Conservation (phyloP, 164 flowering plant species). For the Aristolochia californica region DNA sequence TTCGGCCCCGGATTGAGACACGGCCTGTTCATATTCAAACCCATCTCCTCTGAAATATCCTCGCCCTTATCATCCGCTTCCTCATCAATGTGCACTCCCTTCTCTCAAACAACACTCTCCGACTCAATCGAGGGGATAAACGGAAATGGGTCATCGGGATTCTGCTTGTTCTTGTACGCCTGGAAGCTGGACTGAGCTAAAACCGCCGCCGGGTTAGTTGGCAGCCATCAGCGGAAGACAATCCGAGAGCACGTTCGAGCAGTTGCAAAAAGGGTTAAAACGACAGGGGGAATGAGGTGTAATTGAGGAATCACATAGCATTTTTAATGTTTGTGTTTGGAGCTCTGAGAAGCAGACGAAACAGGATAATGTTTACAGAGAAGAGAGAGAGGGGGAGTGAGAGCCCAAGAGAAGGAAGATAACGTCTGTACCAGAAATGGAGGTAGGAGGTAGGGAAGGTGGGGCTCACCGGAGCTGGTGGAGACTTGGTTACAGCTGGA, state of each 20-base stretch:
- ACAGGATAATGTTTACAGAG: too few relatives aligned
- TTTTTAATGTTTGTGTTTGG: too few relatives aligned
- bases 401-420: slow-evolving; percentile 5
- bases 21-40: slow-evolving; percentile 60
- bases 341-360: too few relatives aligned
- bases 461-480: slow-evolving; percentile 17
- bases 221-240: too few relatives aligned
- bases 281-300: slow-evolving; percentile 1
- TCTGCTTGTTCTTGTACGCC: slow-evolving; percentile 63
- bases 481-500: slow-evolving; percentile 35
- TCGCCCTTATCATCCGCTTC: slow-evolving; percentile 19
- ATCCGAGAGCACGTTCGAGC: too few relatives aligned
- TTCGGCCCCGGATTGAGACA: slow-evolving; percentile 60
- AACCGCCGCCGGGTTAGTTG: background rate
- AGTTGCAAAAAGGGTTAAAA: too few relatives aligned
- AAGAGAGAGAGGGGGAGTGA: slow-evolving; percentile 9
- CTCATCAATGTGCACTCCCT: slow-evolving; percentile 16
- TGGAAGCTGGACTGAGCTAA: slow-evolving; percentile 39
- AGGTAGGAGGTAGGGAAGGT: too few relatives aligned
- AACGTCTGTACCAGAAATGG: slow-evolving; percentile 5
- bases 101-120: slow-evolving; percentile 8
- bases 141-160: slow-evolving; percentile 35
- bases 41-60: slow-evolving; percentile 22
- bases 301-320: background rate
- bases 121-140: slow-evolving; percentile 22